Evolutionary conservation across 768 basidiomycete species (phyloP).

Genomic region (Leccinum rimulosum): DNA sequence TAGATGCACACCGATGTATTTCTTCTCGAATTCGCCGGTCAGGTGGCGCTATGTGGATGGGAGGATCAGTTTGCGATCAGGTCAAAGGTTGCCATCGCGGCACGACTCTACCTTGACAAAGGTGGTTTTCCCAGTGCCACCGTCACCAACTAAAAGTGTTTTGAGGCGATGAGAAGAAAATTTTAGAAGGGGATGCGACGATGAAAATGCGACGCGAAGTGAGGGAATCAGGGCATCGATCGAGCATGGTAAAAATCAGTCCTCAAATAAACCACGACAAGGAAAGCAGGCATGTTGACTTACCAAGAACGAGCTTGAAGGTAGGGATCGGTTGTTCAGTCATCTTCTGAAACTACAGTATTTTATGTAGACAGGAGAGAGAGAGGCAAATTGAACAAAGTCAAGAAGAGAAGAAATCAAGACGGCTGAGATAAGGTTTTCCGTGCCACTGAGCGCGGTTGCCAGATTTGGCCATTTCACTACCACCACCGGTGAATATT

Average conservation of each 20-base stretch:
- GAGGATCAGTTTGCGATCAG: conserved; percentile 60
- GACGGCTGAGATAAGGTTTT: conserved; percentile 37
- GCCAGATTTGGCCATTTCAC: conserved; percentile 19
- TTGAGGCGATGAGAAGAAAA: background rate
- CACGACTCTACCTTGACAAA: conserved; percentile 82
- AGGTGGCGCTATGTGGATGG: conserved; percentile 74
- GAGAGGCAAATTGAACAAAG: conserved; percentile 21
- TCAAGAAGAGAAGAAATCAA: conserved; percentile 33
- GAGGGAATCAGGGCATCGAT: conserved; percentile 47
- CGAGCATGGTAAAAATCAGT: conserved; percentile 35
- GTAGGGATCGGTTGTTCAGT: conserved; percentile 56
- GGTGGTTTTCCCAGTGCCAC: conserved; percentile 97
- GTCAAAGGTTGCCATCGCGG: conserved; percentile 20
- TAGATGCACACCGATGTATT: conserved; percentile 82
- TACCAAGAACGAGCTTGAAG: conserved; percentile 99
- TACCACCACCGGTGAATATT: background rate
- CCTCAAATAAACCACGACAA: conserved; percentile 9
- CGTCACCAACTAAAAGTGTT: conserved; percentile 74
- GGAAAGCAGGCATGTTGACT: conserved; percentile 28
- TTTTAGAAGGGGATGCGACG: conserved; percentile 5
- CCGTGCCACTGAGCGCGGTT: conserved; percentile 27
- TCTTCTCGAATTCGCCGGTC: conserved; percentile 99
- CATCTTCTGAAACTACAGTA: conserved; percentile 37
- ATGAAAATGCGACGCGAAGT: conserved; percentile 9
- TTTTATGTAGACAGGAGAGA: conserved; percentile 22